These are phyloP conservation scores for Alternaria metachromatica DNA, from an alignment of 2,329 filamentous ascomycete genomes.

Conservation along the genomic window DNA sequence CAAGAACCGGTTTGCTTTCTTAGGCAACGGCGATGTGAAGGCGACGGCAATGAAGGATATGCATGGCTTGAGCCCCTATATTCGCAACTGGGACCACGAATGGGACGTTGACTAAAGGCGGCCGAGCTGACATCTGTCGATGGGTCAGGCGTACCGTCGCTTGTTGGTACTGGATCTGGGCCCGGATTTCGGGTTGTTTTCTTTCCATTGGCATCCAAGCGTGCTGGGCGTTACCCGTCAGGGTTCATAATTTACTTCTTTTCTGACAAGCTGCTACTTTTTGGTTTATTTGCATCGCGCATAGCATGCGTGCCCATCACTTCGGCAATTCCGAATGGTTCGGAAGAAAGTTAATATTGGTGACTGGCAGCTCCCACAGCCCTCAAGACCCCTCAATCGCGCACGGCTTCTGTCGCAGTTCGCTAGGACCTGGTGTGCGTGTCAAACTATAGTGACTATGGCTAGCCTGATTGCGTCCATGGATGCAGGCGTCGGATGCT, in stretches of 20 bases:
- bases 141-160: neutral
- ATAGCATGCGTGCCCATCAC: neutral
- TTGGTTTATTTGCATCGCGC: neutral
- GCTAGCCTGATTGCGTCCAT: neutral
- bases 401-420: neutral
- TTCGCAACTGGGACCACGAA: constrained; percentile 53
- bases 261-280: neutral
- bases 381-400: neutral
- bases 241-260: neutral
- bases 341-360: neutral
- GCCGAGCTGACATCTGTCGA: neutral
- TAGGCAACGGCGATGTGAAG: constrained; percentile 54
- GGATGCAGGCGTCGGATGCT: constrained; percentile 5
- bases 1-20: constrained; percentile 41
- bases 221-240: neutral
- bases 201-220: neutral
- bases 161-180: neutral
- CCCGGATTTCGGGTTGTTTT: neutral
- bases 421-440: neutral
- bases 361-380: neutral
- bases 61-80: constrained; percentile 53
- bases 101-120: constrained; percentile 53
- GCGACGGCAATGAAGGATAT: constrained; percentile 51
- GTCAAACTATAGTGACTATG: neutral
- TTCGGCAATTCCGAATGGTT: neutral